Evolutionary conservation across 495 filamentous ascomycete species (phyloP).

Genomic region (Evansstolkia leycettana): DNA sequence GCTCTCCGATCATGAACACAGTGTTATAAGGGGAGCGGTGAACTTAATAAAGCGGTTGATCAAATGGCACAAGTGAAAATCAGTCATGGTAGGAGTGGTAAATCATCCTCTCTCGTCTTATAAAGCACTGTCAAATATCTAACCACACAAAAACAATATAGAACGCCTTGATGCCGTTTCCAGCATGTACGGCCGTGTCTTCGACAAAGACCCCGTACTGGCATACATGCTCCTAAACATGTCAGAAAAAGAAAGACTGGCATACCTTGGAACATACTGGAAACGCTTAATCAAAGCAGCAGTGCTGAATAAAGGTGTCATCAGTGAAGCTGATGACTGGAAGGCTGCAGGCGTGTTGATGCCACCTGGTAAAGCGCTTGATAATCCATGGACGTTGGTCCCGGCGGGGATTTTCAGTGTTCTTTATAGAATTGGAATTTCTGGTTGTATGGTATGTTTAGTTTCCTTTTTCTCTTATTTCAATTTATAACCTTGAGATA

Average conservation of each 20-base stretch:
- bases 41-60: no score
- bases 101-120: not conserved
- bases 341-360: slow-evolving; percentile 14
- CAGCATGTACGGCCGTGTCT: slow-evolving; percentile 12
- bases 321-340: slow-evolving; percentile 17
- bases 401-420: slow-evolving; percentile 13
- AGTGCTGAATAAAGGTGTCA: slow-evolving; percentile 13
- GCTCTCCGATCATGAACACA: no score
- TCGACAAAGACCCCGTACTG: slow-evolving; percentile 15
- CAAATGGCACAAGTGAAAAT: slow-evolving; percentile 6
- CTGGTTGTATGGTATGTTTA: slow-evolving; percentile 10
- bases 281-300: slow-evolving; percentile 11
- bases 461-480: no score
- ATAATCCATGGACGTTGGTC: slow-evolving; percentile 12
- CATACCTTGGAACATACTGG: slow-evolving; percentile 16
- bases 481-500: no score
- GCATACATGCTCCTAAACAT: slow-evolving; percentile 16
- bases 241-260: slow-evolving; percentile 11
- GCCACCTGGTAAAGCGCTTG: slow-evolving; percentile 10
- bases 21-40: no score
- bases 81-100: slow-evolving; percentile 12
- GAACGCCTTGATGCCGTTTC: slow-evolving; percentile 10
- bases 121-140: not conserved
- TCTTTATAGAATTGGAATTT: slow-evolving; percentile 11
- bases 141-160: slow-evolving; percentile 2